Conservation (phyloP, 345 rosid species). For the Sonneratia alba region DNA sequence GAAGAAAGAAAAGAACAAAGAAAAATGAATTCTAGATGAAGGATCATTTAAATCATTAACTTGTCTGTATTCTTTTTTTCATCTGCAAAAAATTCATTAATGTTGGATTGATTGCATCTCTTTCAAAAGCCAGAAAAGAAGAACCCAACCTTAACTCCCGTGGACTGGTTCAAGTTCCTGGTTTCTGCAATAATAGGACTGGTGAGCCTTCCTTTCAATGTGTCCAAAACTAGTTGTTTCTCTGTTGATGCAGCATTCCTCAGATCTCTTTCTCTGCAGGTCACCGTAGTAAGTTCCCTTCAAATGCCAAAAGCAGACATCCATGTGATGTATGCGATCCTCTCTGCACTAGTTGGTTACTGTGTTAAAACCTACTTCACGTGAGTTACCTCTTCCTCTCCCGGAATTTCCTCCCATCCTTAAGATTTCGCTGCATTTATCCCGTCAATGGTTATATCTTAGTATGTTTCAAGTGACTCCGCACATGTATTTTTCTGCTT, state of each 20-base stretch:
- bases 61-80: neutral
- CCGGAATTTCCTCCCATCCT: neutral
- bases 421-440: neutral
- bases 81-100: neutral
- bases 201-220: constrained; percentile 29
- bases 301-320: constrained; percentile 50
- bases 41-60: neutral
- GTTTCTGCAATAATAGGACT: constrained; percentile 67
- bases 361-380: constrained; percentile 66
- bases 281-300: constrained; percentile 17
- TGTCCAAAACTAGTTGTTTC: neutral
- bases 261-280: neutral
- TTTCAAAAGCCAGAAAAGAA: constrained; percentile 72
- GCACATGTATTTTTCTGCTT: neutral
- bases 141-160: constrained; percentile 75
- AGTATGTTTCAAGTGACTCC: neutral
- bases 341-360: constrained; percentile 55
- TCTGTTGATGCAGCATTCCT: neutral
- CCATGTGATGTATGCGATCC: constrained; percentile 53
- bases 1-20: neutral
- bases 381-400: constrained; percentile 16
- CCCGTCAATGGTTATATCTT: neutral
- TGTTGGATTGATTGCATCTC: neutral
- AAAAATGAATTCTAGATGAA: neutral
- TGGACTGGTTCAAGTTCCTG: constrained; percentile 84